Conservation (phyloP, 345 rosid genomes). For the Pugionium cornutum region DNA sequence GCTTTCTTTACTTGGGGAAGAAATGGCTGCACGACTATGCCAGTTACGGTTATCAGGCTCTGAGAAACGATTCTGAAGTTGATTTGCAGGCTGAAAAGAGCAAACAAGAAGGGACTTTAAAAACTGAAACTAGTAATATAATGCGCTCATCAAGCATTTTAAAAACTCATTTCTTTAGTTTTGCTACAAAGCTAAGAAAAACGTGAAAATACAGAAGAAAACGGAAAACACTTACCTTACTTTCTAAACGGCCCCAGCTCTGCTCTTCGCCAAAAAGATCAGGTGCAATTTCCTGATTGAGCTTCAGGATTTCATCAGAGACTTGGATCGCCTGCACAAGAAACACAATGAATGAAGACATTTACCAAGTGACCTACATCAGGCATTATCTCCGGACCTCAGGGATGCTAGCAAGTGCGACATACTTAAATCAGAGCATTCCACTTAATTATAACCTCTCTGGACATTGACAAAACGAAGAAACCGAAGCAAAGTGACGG, state of each 20-base stretch:
- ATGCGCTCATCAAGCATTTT: constrained; percentile 1
- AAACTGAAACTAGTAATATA: background rate
- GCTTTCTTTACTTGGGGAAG: constrained; percentile 68
- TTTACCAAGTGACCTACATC: background rate
- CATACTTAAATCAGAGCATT: background rate
- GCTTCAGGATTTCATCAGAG: constrained; percentile 64
- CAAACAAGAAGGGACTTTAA: constrained; percentile 10
- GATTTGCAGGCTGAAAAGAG: constrained; percentile 50
- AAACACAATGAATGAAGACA: background rate
- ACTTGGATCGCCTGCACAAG: constrained; percentile 49
- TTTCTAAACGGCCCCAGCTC: constrained; percentile 67
- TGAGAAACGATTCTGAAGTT: constrained; percentile 58
- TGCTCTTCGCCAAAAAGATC: constrained; percentile 79
- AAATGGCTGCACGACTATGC: constrained; percentile 67
- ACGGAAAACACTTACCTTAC: constrained; percentile 49
- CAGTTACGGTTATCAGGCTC: constrained; percentile 92
- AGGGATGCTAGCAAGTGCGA: background rate
- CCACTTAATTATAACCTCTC: background rate
- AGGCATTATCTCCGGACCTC: background rate
- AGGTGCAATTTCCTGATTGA: constrained; percentile 60
- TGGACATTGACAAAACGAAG: background rate
- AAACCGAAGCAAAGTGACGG: background rate
- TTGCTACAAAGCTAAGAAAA: background rate
- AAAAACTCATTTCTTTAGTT: background rate
- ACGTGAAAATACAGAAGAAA: background rate